Base-by-base conservation (phyloP, 768 basidiomycete genomes). In the Amanita jacksonii region DNA sequence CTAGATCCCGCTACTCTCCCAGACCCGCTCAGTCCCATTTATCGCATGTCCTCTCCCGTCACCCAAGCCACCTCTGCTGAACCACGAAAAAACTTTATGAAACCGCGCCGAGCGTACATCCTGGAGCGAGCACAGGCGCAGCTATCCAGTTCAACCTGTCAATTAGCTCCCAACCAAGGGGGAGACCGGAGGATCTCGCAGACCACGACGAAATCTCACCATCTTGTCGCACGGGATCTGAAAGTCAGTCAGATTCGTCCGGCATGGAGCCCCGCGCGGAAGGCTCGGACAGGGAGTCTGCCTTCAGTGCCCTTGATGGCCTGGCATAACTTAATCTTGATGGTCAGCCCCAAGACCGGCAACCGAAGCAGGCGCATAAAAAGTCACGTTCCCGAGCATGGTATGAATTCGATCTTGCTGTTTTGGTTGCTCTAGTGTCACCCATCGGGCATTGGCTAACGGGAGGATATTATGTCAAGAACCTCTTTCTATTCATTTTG, bases 361-460 rank as follows among this genome's bases (percentile, higher is more conserved):
- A 43, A 13, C 12, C 15, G 10, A 38, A 38, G n/a, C 20, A 43
- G 4, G 13, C 13, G 8, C 6, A 4, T 23, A 32, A 32, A 32
- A 45, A 38, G n/a, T 8, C 13, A 16, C 44, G 13, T 18, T 48
- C 59, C 2, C 57, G 67, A 10, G 63, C 73, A 5, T 86, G 84
- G 85, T 77, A 81, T 39, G 78, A 85, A 48, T 74, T 85, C 46
- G 83, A 86, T 54, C 61, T 78, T 25, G 79, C 81, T 0, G 77
- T 87, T 13, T 64, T 84, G 38, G 68, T 85, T 32, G 85, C 85
- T 6, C 64, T 89, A 19, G 74, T 81, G 23, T 81, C 85, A 15
- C 83, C 85, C 16, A 62, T 88, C 10, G 82, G 79, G 13, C 83
- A 84, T 52, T 83, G 82, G 80, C 66, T 89, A 19, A 89, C 85